phyloP scores from a whole-genome alignment of 2,329 filamentous ascomycete genomes.

The Coleophoma crateriformis region DNA sequence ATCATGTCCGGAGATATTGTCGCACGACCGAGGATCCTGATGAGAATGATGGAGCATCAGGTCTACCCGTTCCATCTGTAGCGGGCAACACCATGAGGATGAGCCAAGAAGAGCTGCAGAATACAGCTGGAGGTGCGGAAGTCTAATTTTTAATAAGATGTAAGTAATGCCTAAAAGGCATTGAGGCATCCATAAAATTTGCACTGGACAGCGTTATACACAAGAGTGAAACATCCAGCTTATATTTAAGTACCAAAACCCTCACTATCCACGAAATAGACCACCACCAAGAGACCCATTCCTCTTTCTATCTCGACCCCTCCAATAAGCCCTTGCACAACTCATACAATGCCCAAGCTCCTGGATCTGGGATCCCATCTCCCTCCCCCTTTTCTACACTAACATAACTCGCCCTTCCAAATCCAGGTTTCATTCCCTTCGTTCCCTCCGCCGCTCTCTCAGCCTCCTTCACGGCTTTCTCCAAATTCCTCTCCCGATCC shows the following conservation, averaged over 20 bases:
- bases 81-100: no score
- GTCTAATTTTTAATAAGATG: no score
- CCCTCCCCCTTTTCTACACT: slow-evolving; percentile 39
- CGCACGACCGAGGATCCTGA: no score
- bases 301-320: not conserved
- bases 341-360: slow-evolving; percentile 43
- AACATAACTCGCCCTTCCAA: slow-evolving; percentile 47
- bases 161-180: no score
- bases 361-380: slow-evolving; percentile 45
- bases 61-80: no score
- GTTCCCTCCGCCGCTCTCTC: slow-evolving; percentile 42
- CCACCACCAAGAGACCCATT: not conserved
- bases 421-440: slow-evolving; percentile 46
- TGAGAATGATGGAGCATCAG: no score
- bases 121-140: no score
- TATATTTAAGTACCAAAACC: not conserved
- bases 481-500: slow-evolving; percentile 34
- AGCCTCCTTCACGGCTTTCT: slow-evolving; percentile 40
- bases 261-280: not conserved
- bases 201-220: no score
- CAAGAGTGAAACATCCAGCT: no score
- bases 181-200: no score
- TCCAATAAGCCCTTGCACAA: slow-evolving; percentile 17
- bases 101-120: no score
- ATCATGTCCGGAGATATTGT: no score